These are phyloP conservation scores for Colletotrichum brevisporum DNA, from an alignment of 2,329 filamentous ascomycete genomes.

Conservation along the genomic window DNA sequence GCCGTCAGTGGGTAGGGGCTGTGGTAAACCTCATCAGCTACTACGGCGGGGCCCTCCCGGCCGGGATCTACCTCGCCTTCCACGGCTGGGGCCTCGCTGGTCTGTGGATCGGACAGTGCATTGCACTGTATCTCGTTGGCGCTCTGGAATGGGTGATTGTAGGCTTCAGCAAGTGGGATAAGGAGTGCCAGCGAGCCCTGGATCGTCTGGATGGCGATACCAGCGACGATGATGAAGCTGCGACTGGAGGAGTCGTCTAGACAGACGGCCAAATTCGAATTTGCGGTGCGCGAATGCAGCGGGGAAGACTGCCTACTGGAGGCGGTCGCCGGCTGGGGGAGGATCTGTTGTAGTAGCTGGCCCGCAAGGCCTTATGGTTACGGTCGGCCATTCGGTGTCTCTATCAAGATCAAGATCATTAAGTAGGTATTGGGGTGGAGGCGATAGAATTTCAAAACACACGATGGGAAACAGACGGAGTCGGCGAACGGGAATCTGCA, in stretches of 20 bases:
- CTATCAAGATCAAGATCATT: too few species aligned
- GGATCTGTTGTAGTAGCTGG: too few species aligned
- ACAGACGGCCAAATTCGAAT: too few species aligned
- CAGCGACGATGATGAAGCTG: conserved; percentile 19
- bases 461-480: too few species aligned
- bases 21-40: conserved; percentile 87
- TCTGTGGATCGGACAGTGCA: conserved; percentile 87
- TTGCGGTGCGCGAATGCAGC: too few species aligned
- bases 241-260: neutral
- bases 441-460: too few species aligned
- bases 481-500: too few species aligned
- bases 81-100: conserved; percentile 87
- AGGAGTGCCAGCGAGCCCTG: conserved; percentile 79
- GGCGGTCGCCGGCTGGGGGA: too few species aligned
- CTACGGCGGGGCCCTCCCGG: conserved; percentile 84
- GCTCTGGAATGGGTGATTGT: conserved; percentile 85
- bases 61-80: conserved; percentile 89
- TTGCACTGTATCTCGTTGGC: conserved; percentile 85
- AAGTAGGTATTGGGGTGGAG: too few species aligned
- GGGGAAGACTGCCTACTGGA: too few species aligned
- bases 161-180: conserved; percentile 81
- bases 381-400: too few species aligned
- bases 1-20: conserved; percentile 87
- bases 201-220: conserved; percentile 73
- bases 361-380: too few species aligned